A percentile compares a stretch with the other conserved stretches of the same genome.
Conservation (phyloP, 1,284 basidiomycete species). For the Apiotrichum akiyoshidainum region DNA sequence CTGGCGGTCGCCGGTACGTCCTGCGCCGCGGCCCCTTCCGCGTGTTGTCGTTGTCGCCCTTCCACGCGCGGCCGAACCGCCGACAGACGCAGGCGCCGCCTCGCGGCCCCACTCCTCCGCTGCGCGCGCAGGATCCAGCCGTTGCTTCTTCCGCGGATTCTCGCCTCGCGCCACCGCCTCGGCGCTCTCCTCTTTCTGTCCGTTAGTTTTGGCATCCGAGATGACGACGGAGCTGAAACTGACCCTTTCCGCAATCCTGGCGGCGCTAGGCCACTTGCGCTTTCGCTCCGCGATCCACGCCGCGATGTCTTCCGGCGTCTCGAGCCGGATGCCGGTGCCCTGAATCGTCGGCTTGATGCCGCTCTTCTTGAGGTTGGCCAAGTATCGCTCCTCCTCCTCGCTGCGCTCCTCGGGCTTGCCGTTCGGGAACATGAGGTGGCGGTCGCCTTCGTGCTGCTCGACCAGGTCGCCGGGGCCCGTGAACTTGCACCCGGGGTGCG, state of each 20-base stretch:
- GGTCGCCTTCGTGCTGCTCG: constrained; percentile 82
- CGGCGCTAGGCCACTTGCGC: constrained; percentile 71
- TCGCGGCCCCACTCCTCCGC: constrained; percentile 47
- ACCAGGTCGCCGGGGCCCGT: constrained; percentile 69
- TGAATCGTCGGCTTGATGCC: constrained; percentile 61
- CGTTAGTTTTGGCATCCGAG: too few species aligned
- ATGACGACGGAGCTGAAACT: too few species aligned
- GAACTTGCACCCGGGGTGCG: constrained; percentile 66
- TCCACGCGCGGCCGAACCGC: neutral
- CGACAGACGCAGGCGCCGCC: constrained; percentile 1
- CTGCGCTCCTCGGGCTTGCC: constrained; percentile 49
- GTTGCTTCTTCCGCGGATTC: constrained; percentile 49
- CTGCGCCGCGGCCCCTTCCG: constrained; percentile 1
- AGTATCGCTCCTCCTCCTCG: constrained; percentile 60
- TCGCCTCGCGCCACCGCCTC: constrained; percentile 77
- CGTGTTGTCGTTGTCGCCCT: constrained; percentile 7
- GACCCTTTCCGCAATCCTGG: constrained; percentile 68
- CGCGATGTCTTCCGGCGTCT: constrained; percentile 75
- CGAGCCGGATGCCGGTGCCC: constrained; percentile 71
- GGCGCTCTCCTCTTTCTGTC: constrained; percentile 61
- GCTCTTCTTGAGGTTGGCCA: constrained; percentile 61
- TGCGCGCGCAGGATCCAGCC: constrained; percentile 32
- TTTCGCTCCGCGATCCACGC: constrained; percentile 84
- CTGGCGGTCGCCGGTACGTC: neutral
- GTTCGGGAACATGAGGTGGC: constrained; percentile 76